phyloP scores from a whole-genome alignment of 257 asterid species.

The Euphrasia confusa region DNA sequence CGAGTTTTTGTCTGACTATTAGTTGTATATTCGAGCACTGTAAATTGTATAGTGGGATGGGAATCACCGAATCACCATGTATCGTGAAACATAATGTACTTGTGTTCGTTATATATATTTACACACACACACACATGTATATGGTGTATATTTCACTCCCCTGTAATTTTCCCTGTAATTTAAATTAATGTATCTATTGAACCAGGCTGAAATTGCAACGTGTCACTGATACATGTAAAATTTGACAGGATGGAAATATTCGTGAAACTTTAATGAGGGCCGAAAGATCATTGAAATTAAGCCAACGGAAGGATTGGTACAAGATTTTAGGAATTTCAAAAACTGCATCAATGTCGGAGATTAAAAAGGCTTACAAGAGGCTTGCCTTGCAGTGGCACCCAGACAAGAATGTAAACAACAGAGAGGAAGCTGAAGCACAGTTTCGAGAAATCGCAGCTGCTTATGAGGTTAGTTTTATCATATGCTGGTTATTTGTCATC shows the following conservation, averaged over 20 bases:
- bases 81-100: no score
- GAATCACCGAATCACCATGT: no score
- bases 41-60: not conserved
- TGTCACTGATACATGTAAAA: not conserved
- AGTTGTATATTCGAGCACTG: not conserved
- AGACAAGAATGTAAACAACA: conserved; percentile 80
- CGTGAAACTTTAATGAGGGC: conserved; percentile 71
- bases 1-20: not conserved
- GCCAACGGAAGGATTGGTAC: conserved; percentile 97
- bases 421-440: conserved; percentile 90
- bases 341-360: conserved; percentile 66
- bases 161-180: no score
- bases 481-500: not conserved
- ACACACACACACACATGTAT: no score
- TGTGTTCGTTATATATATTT: no score
- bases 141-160: no score
- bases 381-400: conserved; percentile 99
- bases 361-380: conserved; percentile 87
- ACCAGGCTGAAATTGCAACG: no score
- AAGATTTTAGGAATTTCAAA: conserved; percentile 78
- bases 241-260: conserved; percentile 40
- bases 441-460: conserved; percentile 95
- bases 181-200: no score
- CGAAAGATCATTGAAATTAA: conserved; percentile 71
- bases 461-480: conserved; percentile 58